These are phyloP conservation scores for Lentithecium fluviatile DNA, from an alignment of 495 filamentous ascomycete genomes.

Conservation along the genomic window DNA sequence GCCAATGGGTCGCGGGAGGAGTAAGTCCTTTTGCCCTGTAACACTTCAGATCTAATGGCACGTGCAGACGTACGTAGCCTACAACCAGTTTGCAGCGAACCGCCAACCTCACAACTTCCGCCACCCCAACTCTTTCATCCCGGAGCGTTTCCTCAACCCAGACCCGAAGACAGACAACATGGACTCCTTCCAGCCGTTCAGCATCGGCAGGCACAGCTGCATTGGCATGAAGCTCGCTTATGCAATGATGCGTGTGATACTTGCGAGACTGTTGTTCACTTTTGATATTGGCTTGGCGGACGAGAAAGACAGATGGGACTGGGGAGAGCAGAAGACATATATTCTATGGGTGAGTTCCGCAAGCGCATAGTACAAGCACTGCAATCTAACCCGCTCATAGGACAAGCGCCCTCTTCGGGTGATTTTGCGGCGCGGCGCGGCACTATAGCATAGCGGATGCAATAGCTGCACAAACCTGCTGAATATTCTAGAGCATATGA, in stretches of 20 bases:
- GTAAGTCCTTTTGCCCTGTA: not conserved
- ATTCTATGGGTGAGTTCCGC: conserved; percentile 19
- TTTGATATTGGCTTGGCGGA: conserved; percentile 21
- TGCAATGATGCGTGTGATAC: conserved; percentile 18
- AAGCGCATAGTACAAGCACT: not conserved
- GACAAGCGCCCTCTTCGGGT: conserved; percentile 18
- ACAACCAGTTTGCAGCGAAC: conserved; percentile 24
- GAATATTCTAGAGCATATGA: no score
- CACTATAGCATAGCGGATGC: no score
- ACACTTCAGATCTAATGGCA: not conserved
- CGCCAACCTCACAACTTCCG: conserved; percentile 23
- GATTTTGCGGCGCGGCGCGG: not conserved
- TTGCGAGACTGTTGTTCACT: conserved; percentile 18
- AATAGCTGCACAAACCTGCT: no score
- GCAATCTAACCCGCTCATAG: conserved; percentile 1
- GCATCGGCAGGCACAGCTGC: conserved; percentile 21
- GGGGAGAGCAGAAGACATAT: conserved; percentile 23
- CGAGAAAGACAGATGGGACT: conserved; percentile 38
- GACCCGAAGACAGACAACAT: conserved; percentile 23
- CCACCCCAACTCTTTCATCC: conserved; percentile 31
- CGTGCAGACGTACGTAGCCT: conserved; percentile 15
- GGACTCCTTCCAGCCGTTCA: conserved; percentile 21
- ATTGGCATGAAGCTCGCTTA: conserved; percentile 30
- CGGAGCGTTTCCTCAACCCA: conserved; percentile 25
- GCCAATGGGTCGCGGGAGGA: conserved; percentile 11